These are phyloP conservation scores for Orbilia ellipsospora DNA, from an alignment of 2,329 filamentous ascomycete species.

Conservation along the genomic window DNA sequence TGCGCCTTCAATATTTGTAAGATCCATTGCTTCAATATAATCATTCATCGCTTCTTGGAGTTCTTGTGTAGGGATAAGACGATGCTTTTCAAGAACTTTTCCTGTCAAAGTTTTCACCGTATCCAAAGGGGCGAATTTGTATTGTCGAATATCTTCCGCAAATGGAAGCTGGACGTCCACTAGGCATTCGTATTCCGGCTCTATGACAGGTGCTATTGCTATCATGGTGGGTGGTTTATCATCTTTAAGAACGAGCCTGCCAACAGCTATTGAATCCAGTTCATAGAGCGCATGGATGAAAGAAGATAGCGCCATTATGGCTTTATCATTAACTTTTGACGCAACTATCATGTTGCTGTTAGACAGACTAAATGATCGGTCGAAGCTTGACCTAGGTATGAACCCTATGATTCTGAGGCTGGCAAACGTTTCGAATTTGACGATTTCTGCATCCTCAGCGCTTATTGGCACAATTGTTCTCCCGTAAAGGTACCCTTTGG, in stretches of 20 bases:
- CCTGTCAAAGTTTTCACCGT: slow-evolving; percentile 88
- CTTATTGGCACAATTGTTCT: slow-evolving; percentile 90
- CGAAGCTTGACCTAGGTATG: slow-evolving; percentile 74
- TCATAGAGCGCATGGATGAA: slow-evolving; percentile 88
- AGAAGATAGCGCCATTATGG: slow-evolving; percentile 85
- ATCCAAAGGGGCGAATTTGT: slow-evolving; percentile 90
- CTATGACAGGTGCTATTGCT: slow-evolving; percentile 81
- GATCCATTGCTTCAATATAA: slow-evolving; percentile 93
- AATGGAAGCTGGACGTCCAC: slow-evolving; percentile 88
- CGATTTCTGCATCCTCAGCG: slow-evolving; percentile 85
- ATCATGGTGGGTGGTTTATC: slow-evolving; percentile 80
- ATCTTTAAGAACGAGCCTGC: slow-evolving; percentile 85
- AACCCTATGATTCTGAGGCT: slow-evolving; percentile 88
- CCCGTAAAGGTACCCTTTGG: slow-evolving; percentile 95
- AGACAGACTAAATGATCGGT: slow-evolving; percentile 86
- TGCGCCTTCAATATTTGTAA: slow-evolving; percentile 72
- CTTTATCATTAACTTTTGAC: slow-evolving; percentile 81
- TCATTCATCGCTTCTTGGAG: slow-evolving; percentile 84
- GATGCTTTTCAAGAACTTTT: slow-evolving; percentile 80
- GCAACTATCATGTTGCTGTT: slow-evolving; percentile 81
- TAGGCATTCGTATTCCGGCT: slow-evolving; percentile 82
- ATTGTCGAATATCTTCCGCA: slow-evolving; percentile 88
- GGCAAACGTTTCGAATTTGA: slow-evolving; percentile 81
- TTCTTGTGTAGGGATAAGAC: slow-evolving; percentile 80
- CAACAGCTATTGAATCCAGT: slow-evolving; percentile 84